A percentile compares a stretch with the other conserved stretches of the same genome.
Conservation (phyloP, 495 filamentous ascomycete species). For the Hypomontagnella monticulosa region DNA sequence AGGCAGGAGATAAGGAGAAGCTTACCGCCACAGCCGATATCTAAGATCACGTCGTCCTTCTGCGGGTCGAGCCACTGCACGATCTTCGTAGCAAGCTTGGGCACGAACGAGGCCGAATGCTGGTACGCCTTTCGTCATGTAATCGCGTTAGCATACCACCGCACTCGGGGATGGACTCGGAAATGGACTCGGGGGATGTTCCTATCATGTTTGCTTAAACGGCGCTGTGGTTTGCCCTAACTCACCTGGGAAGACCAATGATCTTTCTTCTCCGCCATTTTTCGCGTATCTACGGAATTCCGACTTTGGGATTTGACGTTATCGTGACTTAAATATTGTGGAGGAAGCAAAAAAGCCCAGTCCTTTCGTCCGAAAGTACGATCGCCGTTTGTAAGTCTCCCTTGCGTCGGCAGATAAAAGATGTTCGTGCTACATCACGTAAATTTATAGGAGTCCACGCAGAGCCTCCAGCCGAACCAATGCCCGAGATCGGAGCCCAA, state of each 20-base stretch:
- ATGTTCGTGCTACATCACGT: too few species aligned
- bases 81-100: slow-evolving; percentile 72
- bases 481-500: slow-evolving; percentile 41
- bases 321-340: too few species aligned
- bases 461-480: background rate
- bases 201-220: too few species aligned
- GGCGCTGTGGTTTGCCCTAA: background rate
- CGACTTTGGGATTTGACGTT: too few species aligned
- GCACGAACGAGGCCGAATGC: slow-evolving; percentile 75
- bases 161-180: background rate
- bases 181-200: too few species aligned
- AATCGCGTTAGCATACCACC: slow-evolving; percentile 7
- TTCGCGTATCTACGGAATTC: too few species aligned
- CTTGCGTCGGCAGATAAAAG: too few species aligned
- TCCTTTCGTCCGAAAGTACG: too few species aligned
- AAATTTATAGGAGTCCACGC: slow-evolving; percentile 15
- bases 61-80: slow-evolving; percentile 70
- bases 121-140: slow-evolving; percentile 63
- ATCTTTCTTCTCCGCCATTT: slow-evolving; percentile 56
- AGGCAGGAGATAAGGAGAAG: slow-evolving; percentile 1
- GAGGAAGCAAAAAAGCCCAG: too few species aligned
- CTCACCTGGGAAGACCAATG: slow-evolving; percentile 68
- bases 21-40: slow-evolving; percentile 76
- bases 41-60: slow-evolving; percentile 70
- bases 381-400: too few species aligned